Evolutionary conservation across 1,284 basidiomycete species (phyloP).

Genomic region (Leccinum pachyderme): DNA sequence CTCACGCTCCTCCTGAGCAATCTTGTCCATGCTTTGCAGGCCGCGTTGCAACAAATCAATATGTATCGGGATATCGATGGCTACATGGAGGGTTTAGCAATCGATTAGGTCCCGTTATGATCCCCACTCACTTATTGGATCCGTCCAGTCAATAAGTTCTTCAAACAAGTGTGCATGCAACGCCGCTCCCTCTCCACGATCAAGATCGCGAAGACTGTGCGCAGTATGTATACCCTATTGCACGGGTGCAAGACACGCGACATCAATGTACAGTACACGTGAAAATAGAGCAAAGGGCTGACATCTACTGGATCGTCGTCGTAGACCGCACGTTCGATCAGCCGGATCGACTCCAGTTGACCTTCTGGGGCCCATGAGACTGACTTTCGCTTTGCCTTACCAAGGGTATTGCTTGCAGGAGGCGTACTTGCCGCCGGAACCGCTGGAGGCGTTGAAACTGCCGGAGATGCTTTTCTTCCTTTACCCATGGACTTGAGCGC

Average conservation of each 20-base stretch:
- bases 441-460: conserved; percentile 40
- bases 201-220: conserved; percentile 76
- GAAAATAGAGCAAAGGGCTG: conserved; percentile 48
- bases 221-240: conserved; percentile 61
- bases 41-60: conserved; percentile 56
- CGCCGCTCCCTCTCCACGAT: conserved; percentile 79
- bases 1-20: conserved; percentile 70
- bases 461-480: conserved; percentile 53
- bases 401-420: conserved; percentile 35
- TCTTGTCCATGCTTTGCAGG: conserved; percentile 62
- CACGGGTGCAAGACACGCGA: conserved; percentile 37
- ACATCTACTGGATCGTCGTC: conserved; percentile 82
- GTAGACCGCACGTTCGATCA: conserved; percentile 80
- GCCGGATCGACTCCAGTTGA: conserved; percentile 65
- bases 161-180: conserved; percentile 77
- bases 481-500: conserved; percentile 71
- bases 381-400: conserved; percentile 65
- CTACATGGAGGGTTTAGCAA: conserved; percentile 37
- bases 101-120: conserved; percentile 14
- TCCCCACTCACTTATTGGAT: conserved; percentile 60
- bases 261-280: conserved; percentile 57
- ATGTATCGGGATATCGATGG: conserved; percentile 58
- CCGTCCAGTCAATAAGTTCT: conserved; percentile 78
- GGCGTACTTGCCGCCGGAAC: conserved; percentile 34
- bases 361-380: conserved; percentile 76